Base-by-base conservation (phyloP, 768 basidiomycete genomes). In the Lactifluus pinguis region DNA sequence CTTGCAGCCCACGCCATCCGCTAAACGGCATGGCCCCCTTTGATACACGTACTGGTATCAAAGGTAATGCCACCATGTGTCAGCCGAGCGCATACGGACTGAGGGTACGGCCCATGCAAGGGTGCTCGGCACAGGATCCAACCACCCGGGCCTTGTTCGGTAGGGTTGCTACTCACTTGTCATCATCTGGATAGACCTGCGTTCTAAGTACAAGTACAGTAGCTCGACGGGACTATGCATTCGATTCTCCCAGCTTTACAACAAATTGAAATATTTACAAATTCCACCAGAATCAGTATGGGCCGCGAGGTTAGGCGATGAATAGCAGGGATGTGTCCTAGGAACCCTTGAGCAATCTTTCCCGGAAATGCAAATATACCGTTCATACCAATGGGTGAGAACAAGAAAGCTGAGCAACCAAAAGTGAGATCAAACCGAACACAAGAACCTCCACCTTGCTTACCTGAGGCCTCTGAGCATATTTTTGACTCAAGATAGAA, bases 391-490 rank as follows among this genome's bases (percentile, higher is more conserved):
- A 87, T 4, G 79, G 85, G 65, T 89, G 88, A 15, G 88, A 89
- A 61, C 83, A 85, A 8, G 85, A 86, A 15, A 91, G 70, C 71
- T 74, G 50, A 21, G 38, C 8, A 6, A 38, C n/a, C 21, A 29
- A 15, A 61, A 17, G 29, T 39, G 15, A 41, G 19, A 13, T 25
- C 6, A 39, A 21, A 34, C 10, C 21, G 21, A 42, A 41, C 19
- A 42, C 8, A 19, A 13, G 14, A 29, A 25, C n/a, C 6, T 53
- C 53, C 14, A 47, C 21, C 36, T 17, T 32, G 11, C 54, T 47
- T 4, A 64, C 65, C 55, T 86, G 88, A 4, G 86, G 85, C 64
- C 81, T 86, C 77, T 90, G 87, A 66, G 80, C 81, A 71, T 80
- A 91, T 62, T 81, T 77, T 14, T 78, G 77, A 49, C 78, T 72